Percentiles rank a stretch among this genome's conserved stretches.
These are phyloP conservation scores for Karstenula rhodostoma DNA, from an alignment of 2,329 filamentous ascomycete species.

Conservation along the genomic window DNA sequence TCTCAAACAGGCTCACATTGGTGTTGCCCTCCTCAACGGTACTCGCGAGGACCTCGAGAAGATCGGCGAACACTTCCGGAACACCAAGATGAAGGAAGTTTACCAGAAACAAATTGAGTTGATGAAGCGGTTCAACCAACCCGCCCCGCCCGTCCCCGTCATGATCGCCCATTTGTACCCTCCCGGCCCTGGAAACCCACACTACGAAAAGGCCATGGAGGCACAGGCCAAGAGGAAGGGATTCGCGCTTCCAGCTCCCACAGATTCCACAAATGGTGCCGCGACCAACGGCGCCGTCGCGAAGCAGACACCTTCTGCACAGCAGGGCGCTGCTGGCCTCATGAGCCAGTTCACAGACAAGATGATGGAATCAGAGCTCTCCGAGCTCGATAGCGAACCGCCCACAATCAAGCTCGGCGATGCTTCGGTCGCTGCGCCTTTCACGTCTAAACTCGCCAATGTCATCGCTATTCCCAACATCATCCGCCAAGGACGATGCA, in stretches of 20 bases:
- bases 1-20: constrained; percentile 96
- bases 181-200: constrained; percentile 88
- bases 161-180: constrained; percentile 95
- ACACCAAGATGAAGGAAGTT: constrained; percentile 97
- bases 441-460: constrained; percentile 96
- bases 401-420: constrained; percentile 97
- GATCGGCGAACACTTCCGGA: constrained; percentile 92
- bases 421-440: constrained; percentile 94
- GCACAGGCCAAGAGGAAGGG: constrained; percentile 84
- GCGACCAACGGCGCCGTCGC: constrained; percentile 32
- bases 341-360: constrained; percentile 85
- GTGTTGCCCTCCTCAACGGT: constrained; percentile 94
- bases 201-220: constrained; percentile 91
- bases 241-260: constrained; percentile 60
- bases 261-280: constrained; percentile 44
- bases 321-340: constrained; percentile 73
- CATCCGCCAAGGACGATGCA: constrained; percentile 96
- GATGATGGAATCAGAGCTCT: constrained; percentile 90
- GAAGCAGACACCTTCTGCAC: constrained; percentile 43
- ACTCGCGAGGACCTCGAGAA: constrained; percentile 88
- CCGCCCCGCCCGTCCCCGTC: constrained; percentile 87
- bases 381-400: constrained; percentile 77
- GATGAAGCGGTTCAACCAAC: constrained; percentile 96
- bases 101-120: constrained; percentile 94
- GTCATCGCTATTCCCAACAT: constrained; percentile 98